These are phyloP conservation scores for Strobilomyces confusus DNA, from an alignment of 768 basidiomycete species.

Conservation along the genomic window DNA sequence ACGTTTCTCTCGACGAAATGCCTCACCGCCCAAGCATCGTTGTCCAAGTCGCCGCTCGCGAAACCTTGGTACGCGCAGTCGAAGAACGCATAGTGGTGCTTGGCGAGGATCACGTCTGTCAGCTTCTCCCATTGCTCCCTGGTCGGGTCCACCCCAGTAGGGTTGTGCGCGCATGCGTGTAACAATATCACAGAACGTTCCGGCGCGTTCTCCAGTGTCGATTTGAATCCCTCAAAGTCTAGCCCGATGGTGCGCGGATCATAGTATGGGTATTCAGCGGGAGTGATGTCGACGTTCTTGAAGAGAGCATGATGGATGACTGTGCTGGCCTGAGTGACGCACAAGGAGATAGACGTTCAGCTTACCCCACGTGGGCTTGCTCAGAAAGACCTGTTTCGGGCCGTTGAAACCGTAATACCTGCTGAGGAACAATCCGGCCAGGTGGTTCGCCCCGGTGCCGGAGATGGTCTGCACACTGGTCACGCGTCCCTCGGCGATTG, in stretches of 20 bases:
- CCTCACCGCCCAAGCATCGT: conserved; percentile 89
- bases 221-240: conserved; percentile 68
- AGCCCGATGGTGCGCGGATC: conserved; percentile 86
- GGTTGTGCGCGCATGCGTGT: conserved; percentile 96
- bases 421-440: conserved; percentile 83
- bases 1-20: conserved; percentile 76
- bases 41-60: conserved; percentile 86
- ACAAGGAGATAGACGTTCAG: conserved; percentile 2
- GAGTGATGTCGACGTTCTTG: conserved; percentile 84
- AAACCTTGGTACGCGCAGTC: conserved; percentile 98
- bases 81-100: conserved; percentile 86
- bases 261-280: conserved; percentile 90
- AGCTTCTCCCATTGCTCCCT: conserved; percentile 79
- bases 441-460: conserved; percentile 94
- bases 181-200: conserved; percentile 81
- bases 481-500: conserved; percentile 66
- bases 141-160: conserved; percentile 94
- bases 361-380: conserved; percentile 94
- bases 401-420: conserved; percentile 71
- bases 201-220: conserved; percentile 58
- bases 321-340: conserved; percentile 24
- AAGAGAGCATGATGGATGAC: conserved; percentile 90
- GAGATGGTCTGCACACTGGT: conserved; percentile 90
- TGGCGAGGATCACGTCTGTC: conserved; percentile 64
- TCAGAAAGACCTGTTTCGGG: conserved; percentile 71